Evolutionary conservation across 306 rosid species (phyloP).

Genomic region (Medicago truncatula): DNA sequence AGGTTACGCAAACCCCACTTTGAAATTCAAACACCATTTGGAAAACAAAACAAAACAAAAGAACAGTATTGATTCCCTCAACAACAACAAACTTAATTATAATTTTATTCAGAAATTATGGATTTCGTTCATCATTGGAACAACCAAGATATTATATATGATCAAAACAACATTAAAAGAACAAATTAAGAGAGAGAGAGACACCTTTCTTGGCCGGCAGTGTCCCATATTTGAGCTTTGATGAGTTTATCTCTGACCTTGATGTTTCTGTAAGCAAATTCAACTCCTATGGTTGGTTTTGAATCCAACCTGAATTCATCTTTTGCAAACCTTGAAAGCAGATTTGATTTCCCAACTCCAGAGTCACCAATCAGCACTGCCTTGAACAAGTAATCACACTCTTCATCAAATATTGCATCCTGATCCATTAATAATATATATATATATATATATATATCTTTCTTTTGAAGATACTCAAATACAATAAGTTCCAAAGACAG

Average conservation of each 20-base stretch:
- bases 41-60: neutral
- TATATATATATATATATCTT: neutral
- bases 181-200: conserved; percentile 3
- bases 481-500: too few relatives aligned
- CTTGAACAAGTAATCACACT: conserved; percentile 89
- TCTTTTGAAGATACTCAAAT: too few relatives aligned
- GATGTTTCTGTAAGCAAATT: conserved; percentile 88
- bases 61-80: too few relatives aligned
- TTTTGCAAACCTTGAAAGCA: conserved; percentile 85
- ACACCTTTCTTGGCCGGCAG: conserved; percentile 98
- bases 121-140: neutral
- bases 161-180: neutral
- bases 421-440: neutral
- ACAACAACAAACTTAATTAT: neutral
- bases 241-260: conserved; percentile 76
- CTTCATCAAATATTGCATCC: conserved; percentile 61
- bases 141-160: too few relatives aligned
- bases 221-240: conserved; percentile 99
- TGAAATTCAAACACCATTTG: conserved; percentile 13
- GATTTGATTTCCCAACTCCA: conserved; percentile 93
- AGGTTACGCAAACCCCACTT: conserved; percentile 29
- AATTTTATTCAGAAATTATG: too few relatives aligned
- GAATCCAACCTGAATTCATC: conserved; percentile 86
- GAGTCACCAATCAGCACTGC: conserved; percentile 92
- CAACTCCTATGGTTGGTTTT: conserved; percentile 92